phyloP scores from a whole-genome alignment of 192 early-diverging fungal species.

The Backusella parvicylindrica region DNA sequence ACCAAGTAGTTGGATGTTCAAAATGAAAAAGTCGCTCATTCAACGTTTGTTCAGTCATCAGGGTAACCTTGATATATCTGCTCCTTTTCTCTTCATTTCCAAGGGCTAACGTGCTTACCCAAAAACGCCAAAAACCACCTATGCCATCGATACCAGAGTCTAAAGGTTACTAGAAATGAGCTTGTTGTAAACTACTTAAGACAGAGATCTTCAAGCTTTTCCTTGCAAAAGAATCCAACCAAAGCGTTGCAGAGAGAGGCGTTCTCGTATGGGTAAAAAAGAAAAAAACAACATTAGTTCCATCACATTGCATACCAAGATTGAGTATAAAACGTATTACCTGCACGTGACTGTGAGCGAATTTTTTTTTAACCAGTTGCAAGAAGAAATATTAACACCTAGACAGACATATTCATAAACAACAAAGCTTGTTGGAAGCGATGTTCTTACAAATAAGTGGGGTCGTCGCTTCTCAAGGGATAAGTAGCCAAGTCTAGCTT shows the following conservation, averaged over 20 bases:
- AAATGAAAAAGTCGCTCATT: slow-evolving; percentile 2
- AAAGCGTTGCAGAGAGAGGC: background rate
- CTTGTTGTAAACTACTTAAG: background rate
- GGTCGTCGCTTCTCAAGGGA: background rate
- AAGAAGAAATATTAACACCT: slow-evolving; percentile 1
- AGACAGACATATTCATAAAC: background rate
- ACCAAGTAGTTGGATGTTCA: background rate
- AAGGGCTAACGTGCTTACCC: background rate
- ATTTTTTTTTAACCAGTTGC: background rate
- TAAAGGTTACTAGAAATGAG: background rate
- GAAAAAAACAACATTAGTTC: background rate
- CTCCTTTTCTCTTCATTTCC: background rate
- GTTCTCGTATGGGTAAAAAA: background rate
- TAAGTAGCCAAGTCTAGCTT: background rate
- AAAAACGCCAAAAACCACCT: background rate
- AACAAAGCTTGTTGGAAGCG: background rate
- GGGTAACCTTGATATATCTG: background rate
- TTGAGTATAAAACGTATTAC: background rate
- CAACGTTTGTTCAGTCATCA: background rate
- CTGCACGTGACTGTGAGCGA: background rate
- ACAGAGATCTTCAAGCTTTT: background rate
- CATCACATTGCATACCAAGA: background rate
- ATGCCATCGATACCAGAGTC: background rate
- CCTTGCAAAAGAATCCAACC: slow-evolving; percentile 1
- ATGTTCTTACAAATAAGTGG: background rate